These are phyloP conservation scores for Beauveria brongniartii DNA, from an alignment of 2,329 filamentous ascomycete species.

Conservation along the genomic window DNA sequence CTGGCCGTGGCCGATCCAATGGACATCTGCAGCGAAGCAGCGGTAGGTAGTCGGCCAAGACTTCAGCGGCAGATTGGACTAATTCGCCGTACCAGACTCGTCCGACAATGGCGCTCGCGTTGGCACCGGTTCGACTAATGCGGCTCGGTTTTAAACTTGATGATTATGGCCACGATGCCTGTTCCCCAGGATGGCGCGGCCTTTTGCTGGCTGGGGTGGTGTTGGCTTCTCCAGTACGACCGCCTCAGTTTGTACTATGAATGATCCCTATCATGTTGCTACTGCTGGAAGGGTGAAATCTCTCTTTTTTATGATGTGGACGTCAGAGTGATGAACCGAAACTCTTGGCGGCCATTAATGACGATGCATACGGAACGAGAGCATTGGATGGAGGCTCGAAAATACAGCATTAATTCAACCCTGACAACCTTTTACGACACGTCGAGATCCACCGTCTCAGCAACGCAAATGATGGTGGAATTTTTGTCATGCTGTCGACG, in stretches of 20 bases:
- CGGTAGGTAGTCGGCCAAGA: conserved; percentile 36
- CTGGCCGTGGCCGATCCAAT: conserved; percentile 44
- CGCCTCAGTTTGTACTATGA: conserved; percentile 6
- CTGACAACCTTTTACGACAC: conserved; percentile 31
- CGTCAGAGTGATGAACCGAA: neutral
- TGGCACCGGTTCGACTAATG: conserved; percentile 25
- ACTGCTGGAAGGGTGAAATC: neutral
- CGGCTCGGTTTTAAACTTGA: conserved; percentile 10
- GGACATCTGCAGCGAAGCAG: conserved; percentile 56
- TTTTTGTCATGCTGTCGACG: neutral
- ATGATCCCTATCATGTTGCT: neutral
- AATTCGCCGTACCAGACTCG: conserved; percentile 25
- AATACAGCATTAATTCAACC: conserved; percentile 32
- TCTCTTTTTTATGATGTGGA: conserved; percentile 8
- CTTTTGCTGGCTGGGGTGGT: conserved; percentile 14
- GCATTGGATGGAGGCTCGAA: conserved; percentile 28
- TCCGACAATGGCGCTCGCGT: conserved; percentile 35
- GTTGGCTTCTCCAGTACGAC: neutral
- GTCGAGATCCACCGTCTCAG: conserved; percentile 22
- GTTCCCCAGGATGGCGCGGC: neutral
- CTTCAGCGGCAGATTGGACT: neutral
- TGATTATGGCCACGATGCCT: neutral
- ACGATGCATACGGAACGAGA: conserved; percentile 31
- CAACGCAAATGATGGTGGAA: neutral
- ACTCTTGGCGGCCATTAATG: conserved; percentile 23